Percentiles rank a stretch among this genome's conserved stretches.
These are phyloP conservation scores for Botrytis pseudocinerea DNA, from an alignment of 2,329 filamentous ascomycete species.

Conservation along the genomic window DNA sequence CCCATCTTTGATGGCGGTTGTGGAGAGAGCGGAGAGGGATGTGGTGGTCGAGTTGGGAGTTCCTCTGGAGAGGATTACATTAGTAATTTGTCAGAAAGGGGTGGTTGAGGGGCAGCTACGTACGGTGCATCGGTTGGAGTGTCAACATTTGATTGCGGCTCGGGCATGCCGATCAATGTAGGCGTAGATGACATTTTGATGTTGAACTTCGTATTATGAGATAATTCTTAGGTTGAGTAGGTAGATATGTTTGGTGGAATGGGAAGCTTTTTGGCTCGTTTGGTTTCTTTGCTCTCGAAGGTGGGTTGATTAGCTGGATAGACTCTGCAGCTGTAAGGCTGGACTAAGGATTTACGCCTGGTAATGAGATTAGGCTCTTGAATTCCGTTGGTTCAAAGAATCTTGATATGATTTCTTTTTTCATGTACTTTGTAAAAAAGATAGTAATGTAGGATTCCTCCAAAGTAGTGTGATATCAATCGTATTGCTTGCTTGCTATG, in stretches of 20 bases:
- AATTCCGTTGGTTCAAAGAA: background rate
- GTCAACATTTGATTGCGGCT: constrained; percentile 76
- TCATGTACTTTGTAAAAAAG: no score
- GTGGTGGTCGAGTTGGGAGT: constrained; percentile 92
- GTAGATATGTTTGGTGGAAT: background rate
- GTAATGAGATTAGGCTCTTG: background rate
- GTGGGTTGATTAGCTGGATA: background rate
- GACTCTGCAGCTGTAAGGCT: constrained; percentile 10
- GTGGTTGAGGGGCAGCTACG: constrained; percentile 42
- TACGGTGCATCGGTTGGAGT: constrained; percentile 91
- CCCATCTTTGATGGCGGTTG: constrained; percentile 94
- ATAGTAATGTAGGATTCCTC: no score
- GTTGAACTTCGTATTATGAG: background rate
- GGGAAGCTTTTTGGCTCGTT: background rate
- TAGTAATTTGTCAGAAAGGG: constrained; percentile 28
- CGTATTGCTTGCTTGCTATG: background rate
- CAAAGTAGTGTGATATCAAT: background rate
- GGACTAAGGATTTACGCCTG: constrained; percentile 1
- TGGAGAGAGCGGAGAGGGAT: constrained; percentile 86
- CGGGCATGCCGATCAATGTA: constrained; percentile 81
- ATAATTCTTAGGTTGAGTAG: background rate
- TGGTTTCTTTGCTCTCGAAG: background rate
- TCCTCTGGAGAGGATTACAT: constrained; percentile 57
- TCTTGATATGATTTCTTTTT: background rate
- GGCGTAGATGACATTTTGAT: constrained; percentile 35